These are phyloP conservation scores for Nemania sp. DNA, from an alignment of 2,329 filamentous ascomycete species.

Conservation along the genomic window DNA sequence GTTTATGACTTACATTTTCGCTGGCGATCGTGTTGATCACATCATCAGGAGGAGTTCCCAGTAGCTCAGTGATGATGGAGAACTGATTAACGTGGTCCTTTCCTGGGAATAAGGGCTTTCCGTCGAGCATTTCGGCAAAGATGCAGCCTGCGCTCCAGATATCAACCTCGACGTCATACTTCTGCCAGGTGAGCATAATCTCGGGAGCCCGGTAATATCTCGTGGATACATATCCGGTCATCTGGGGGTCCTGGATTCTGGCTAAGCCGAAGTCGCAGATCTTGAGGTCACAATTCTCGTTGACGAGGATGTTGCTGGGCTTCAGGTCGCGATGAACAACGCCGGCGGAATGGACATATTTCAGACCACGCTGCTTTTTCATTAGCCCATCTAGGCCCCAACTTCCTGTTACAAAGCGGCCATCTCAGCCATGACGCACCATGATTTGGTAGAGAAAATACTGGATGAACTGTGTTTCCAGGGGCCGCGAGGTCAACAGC, in stretches of 20 bases:
- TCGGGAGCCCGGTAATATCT: conserved; percentile 98
- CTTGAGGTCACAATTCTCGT: conserved; percentile 99
- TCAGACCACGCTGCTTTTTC: conserved; percentile 77
- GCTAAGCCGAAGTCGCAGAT: conserved; percentile 99
- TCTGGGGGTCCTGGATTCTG: conserved; percentile 97
- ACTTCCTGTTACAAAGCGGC: background rate
- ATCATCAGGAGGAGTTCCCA: conserved; percentile 96
- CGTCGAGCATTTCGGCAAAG: conserved; percentile 98
- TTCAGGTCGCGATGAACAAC: conserved; percentile 98
- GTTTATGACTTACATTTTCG: conserved; percentile 74
- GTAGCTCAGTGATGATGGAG: conserved; percentile 96
- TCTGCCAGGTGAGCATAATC: conserved; percentile 99
- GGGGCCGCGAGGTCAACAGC: conserved; percentile 88
- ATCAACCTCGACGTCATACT: conserved; percentile 98
- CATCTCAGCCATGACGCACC: conserved; percentile 56
- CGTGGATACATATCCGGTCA: conserved; percentile 99
- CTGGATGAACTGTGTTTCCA: conserved; percentile 99
- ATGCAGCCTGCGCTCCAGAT: conserved; percentile 99
- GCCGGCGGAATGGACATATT: conserved; percentile 98
- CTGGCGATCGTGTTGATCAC: conserved; percentile 98
- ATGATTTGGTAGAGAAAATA: conserved; percentile 99
- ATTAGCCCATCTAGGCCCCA: conserved; percentile 7
- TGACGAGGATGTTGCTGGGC: conserved; percentile 98
- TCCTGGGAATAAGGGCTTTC: conserved; percentile 95
- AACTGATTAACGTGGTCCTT: conserved; percentile 99